phyloP scores from a whole-genome alignment of 2,329 filamentous ascomycete species.

The Pseudocercospora pini-densiflorae region DNA sequence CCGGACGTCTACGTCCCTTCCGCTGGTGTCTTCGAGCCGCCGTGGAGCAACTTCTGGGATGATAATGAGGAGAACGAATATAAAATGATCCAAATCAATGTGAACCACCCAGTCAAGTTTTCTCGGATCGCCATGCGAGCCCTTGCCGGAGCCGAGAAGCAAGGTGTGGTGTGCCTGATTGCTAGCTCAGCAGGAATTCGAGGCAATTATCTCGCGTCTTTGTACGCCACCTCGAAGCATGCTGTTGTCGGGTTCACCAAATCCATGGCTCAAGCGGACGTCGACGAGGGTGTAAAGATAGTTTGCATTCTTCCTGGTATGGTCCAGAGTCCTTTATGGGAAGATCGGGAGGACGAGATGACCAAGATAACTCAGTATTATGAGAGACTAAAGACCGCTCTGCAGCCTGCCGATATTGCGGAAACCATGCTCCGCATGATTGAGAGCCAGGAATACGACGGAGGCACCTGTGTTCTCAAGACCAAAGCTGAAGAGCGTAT shows the following conservation, averaged over 20 bases:
- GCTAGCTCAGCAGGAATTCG: conserved; percentile 25
- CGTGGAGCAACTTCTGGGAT: conserved; percentile 30
- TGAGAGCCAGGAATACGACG: conserved; percentile 27
- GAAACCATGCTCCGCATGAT: conserved; percentile 31
- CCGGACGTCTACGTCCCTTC: conserved; percentile 29
- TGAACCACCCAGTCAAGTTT: conserved; percentile 30
- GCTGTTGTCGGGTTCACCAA: conserved; percentile 50
- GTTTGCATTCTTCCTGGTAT: conserved; percentile 43
- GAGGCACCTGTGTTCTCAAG: conserved; percentile 31
- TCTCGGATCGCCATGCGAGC: conserved; percentile 29
- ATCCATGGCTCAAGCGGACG: conserved; percentile 50
- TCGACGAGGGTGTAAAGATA: conserved; percentile 46
- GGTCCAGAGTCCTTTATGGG: conserved; percentile 34
- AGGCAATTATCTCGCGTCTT: conserved; percentile 27
- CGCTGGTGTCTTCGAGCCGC: conserved; percentile 25
- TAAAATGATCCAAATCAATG: conserved; percentile 29
- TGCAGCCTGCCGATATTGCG: conserved; percentile 29
- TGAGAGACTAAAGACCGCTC: conserved; percentile 20
- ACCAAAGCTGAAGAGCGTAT: conserved; percentile 25
- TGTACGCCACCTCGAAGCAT: conserved; percentile 47
- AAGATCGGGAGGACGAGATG: conserved; percentile 42
- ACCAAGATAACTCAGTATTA: conserved; percentile 23
- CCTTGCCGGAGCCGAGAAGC: conserved; percentile 29
- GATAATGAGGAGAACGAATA: conserved; percentile 26
- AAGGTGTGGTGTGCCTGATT: conserved; percentile 27